Conservation (phyloP, 345 rosid species). For the Odontarrhena argentea region DNA sequence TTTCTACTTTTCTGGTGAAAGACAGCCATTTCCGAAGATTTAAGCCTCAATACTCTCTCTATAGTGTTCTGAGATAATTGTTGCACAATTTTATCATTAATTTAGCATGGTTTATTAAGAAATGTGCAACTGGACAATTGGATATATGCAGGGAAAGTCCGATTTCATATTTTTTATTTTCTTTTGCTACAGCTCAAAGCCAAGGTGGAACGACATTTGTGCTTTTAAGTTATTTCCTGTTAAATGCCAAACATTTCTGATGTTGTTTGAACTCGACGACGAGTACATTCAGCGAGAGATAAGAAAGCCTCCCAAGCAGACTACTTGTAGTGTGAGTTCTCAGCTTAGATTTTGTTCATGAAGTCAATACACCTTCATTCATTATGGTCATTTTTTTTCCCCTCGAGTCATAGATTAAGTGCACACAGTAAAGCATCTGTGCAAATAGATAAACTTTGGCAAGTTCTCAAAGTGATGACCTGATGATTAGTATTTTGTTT, state of each 20-base stretch:
- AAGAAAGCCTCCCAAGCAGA: slow-evolving; percentile 69
- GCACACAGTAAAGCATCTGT: neutral
- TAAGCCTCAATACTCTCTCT: neutral
- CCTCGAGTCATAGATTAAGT: neutral
- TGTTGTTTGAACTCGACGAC: slow-evolving; percentile 84
- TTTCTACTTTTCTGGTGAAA: neutral
- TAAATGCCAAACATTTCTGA: slow-evolving; percentile 74
- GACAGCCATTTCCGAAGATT: neutral
- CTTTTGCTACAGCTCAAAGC: slow-evolving; percentile 51
- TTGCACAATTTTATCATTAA: neutral
- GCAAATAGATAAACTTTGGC: neutral
- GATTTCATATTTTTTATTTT: slow-evolving; percentile 13
- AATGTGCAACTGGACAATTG: slow-evolving; percentile 6
- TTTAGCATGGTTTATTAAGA: slow-evolving; percentile 7
- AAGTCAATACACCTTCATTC: neutral
- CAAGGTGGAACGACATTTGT: slow-evolving; percentile 80
- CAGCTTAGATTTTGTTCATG: slow-evolving; percentile 18
- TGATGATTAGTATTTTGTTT: slow-evolving; percentile 2
- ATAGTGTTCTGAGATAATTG: slow-evolving; percentile 4
- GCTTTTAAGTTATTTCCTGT: slow-evolving; percentile 74
- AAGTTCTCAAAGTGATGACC: neutral
- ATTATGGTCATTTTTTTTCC: neutral
- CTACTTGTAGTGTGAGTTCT: slow-evolving; percentile 70
- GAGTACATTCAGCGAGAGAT: slow-evolving; percentile 89
- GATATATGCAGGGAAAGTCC: neutral